Percentiles rank a stretch among this genome's conserved stretches.
Conservation (phyloP, 345 rosid species). For the Acer campestre region DNA sequence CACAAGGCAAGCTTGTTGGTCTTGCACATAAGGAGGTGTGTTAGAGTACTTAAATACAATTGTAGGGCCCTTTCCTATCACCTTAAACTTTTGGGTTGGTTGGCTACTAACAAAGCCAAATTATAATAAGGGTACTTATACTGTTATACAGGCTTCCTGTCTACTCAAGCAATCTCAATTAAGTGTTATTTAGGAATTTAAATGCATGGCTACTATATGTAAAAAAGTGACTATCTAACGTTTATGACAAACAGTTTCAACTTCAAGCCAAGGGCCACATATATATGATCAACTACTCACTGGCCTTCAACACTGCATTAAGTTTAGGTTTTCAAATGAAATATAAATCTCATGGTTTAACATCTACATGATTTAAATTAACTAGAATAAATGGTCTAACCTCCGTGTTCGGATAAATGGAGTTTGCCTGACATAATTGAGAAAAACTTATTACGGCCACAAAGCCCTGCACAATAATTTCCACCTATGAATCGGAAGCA, state of each 20-base stretch:
- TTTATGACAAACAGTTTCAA: not conserved
- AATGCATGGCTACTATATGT: not conserved
- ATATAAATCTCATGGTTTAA: not conserved
- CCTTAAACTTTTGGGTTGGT: too few relatives aligned
- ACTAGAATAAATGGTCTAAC: conserved; percentile 20
- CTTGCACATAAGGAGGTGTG: too few relatives aligned
- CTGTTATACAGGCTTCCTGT: too few relatives aligned
- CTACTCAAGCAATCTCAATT: too few relatives aligned
- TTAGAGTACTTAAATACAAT: too few relatives aligned
- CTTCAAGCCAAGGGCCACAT: not conserved
- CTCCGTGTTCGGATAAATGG: conserved; percentile 40
- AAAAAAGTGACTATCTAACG: not conserved
- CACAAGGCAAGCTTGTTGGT: too few relatives aligned
- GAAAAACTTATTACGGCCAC: conserved; percentile 40
- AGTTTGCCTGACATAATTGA: conserved; percentile 37
- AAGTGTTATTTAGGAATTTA: too few relatives aligned
- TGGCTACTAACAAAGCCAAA: not conserved
- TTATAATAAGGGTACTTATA: not conserved
- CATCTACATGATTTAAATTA: not conserved
- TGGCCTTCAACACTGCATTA: not conserved
- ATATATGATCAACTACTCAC: not conserved
- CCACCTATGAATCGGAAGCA: conserved; percentile 22
- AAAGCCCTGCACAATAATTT: conserved; percentile 28
- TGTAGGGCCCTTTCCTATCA: too few relatives aligned
- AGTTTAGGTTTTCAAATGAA: not conserved